Base-by-base conservation (phyloP, 257 asterid species). In the Solanum rostratum region DNA sequence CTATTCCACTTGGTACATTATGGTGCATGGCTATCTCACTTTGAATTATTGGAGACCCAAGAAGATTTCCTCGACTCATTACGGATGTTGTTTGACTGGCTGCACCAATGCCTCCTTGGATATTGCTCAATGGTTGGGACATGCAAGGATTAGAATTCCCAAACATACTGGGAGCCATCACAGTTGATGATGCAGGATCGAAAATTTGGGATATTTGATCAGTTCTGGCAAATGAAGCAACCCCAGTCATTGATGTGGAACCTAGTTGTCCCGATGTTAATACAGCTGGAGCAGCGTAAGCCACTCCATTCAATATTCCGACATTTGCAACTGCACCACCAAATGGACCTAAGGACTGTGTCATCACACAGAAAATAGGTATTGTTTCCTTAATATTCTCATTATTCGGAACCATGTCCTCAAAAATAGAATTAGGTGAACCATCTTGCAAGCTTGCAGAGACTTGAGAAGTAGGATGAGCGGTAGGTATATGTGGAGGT, bases 381-480 rank as follows among this genome's bases (percentile, higher is more conserved):
- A 33, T 33, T 33, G 37, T 33, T 33, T 33, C 37, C 37, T 33
- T 33, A 33, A 5, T 33, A 33, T 33, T 33, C 37, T 33, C 37
- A 33, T 33, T 33, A 33, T 33, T 33, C 0, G 5, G 37, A 33
- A 33, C 37, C 37, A 33, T 33, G 5, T 33, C 37, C 37, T 33
- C 5, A 33, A 5, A 33, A 33, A 33, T 5, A 33, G 4, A 33
- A 33, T 2, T 33, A 33, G 37, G 4, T 33, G 37, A 33, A 33
- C 6, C 3, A 33, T 5, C 4, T 33, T 33, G 39, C 88, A 92
- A 49, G 91, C 84, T 87, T 53, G 94, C 88, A 84, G 91, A 80
- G 19, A 92, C 80, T 87, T 92, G 99, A 22, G 96, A 87, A 79
- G 94, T 60, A 84, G 94, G 87, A 84, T 97, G 94, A 86, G 98